Conservation (phyloP, 129 eudicot genomes). For the Mikania micrantha region DNA sequence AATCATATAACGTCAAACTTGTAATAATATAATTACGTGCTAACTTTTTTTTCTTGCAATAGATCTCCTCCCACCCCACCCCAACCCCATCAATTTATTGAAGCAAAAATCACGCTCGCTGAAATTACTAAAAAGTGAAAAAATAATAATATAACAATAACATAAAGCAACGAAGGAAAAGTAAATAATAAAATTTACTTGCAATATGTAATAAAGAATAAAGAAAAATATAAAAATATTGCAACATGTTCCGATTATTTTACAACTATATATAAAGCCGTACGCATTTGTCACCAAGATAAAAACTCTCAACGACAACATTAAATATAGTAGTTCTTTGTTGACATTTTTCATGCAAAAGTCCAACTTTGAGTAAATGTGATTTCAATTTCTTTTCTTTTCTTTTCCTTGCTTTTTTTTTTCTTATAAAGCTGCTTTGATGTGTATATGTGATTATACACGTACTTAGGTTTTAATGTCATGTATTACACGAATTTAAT, state of each 20-base stretch:
- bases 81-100: too few relatives aligned
- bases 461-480: too few relatives aligned
- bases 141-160: too few relatives aligned
- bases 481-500: too few relatives aligned
- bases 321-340: conserved; percentile 28
- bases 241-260: not conserved
- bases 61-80: too few relatives aligned
- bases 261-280: not conserved
- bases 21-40: too few relatives aligned
- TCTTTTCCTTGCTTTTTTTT: too few relatives aligned
- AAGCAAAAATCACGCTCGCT: too few relatives aligned
- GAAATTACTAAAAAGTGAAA: not conserved
- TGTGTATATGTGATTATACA: not conserved
- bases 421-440: not conserved
- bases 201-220: not conserved
- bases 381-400: not conserved
- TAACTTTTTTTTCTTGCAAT: too few relatives aligned
- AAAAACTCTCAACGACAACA: conserved; percentile 12
- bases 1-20: too few relatives aligned
- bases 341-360: conserved; percentile 13
- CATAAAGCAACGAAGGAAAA: not conserved
- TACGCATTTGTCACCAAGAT: too few relatives aligned
- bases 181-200: not conserved
- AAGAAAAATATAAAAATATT: not conserved
- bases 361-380: conserved; percentile 27